These are phyloP conservation scores for Cercospora beticola DNA, from an alignment of 2,329 filamentous ascomycete species.

Conservation along the genomic window DNA sequence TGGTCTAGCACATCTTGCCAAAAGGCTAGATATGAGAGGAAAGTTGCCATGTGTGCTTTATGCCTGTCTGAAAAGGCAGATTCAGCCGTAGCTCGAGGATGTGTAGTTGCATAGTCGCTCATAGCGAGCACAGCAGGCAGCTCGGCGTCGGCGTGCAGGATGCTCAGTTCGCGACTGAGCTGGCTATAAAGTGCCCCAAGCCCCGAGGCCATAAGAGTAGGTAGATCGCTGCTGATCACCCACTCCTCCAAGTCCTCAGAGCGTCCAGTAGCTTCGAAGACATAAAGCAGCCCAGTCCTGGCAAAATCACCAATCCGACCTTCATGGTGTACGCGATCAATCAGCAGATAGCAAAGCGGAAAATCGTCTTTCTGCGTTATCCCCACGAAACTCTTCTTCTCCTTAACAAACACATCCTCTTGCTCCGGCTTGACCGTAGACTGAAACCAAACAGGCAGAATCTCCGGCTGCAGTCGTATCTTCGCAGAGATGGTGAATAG, in stretches of 20 bases:
- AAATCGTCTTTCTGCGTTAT: conserved; percentile 88
- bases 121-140: conserved; percentile 81
- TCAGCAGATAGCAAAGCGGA: conserved; percentile 88
- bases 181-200: conserved; percentile 76
- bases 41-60: conserved; percentile 84
- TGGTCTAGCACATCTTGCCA: conserved; percentile 99
- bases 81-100: conserved; percentile 68
- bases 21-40: conserved; percentile 90
- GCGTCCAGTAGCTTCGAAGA: conserved; percentile 87
- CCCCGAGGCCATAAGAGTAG: conserved; percentile 95
- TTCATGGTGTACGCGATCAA: conserved; percentile 96
- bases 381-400: conserved; percentile 72
- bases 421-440: conserved; percentile 39
- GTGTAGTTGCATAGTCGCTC: conserved; percentile 80
- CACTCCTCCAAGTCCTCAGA: conserved; percentile 84
- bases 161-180: conserved; percentile 73
- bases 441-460: conserved; percentile 89
- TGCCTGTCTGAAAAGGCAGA: conserved; percentile 73
- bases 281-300: conserved; percentile 86
- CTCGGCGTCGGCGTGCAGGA: conserved; percentile 71
- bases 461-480: conserved; percentile 83
- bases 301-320: conserved; percentile 95
- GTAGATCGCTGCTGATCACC: conserved; percentile 95
- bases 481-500: conserved; percentile 96
- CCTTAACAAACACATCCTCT: conserved; percentile 45